Percentiles rank a stretch among this genome's conserved stretches.
Evolutionary conservation across 495 filamentous ascomycete species (phyloP).

Genomic region (Letharia lupina): DNA sequence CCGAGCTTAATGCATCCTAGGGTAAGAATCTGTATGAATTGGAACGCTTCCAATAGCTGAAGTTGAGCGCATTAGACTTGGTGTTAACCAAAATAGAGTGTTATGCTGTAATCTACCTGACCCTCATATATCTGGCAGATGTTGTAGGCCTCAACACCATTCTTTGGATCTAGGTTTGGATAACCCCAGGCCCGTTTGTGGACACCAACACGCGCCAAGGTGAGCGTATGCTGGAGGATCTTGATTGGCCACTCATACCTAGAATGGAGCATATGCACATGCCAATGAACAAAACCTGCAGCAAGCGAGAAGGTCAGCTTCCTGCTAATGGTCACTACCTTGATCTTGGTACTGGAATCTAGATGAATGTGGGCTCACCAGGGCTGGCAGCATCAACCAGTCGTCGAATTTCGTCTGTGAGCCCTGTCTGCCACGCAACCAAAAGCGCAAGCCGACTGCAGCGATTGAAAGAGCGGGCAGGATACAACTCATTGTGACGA

Average conservation of each 20-base stretch:
- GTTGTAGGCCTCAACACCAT: neutral
- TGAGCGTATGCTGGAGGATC: neutral
- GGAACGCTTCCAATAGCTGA: neutral
- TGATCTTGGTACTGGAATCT: neutral
- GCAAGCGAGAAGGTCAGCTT: neutral
- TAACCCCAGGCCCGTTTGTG: neutral
- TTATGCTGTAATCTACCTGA: neutral
- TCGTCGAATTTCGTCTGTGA: neutral
- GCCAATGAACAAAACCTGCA: neutral
- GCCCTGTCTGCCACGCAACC: neutral
- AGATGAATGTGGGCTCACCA: neutral
- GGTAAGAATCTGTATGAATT: neutral
- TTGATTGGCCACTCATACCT: neutral
- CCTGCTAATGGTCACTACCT: neutral
- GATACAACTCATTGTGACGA: neutral
- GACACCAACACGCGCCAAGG: neutral
- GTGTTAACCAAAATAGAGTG: neutral
- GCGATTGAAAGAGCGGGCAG: neutral
- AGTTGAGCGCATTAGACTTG: neutral
- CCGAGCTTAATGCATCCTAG: neutral
- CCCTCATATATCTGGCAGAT: neutral
- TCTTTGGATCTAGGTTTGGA: neutral
- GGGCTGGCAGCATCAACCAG: slow-evolving; percentile 6
- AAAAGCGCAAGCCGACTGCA: slow-evolving; percentile 1
- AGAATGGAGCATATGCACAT: neutral